Conservation (phyloP, 768 basidiomycete species). For the Naganishia vaughanmartiniae region DNA sequence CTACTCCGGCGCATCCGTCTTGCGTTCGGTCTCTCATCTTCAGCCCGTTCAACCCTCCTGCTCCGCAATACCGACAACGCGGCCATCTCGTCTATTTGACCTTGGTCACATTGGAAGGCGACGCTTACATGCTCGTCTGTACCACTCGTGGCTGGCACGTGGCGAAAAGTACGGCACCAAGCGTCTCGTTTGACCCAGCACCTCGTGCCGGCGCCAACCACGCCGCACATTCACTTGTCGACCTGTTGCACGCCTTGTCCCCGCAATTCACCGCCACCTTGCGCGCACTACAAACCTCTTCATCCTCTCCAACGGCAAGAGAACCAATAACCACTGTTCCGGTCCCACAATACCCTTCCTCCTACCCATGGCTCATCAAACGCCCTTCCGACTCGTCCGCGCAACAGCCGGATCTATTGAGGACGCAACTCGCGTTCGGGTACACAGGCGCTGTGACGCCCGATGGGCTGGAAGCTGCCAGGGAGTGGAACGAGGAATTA, state of each 20-base stretch:
- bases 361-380: constrained; percentile 53
- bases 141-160: constrained; percentile 55
- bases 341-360: constrained; percentile 53
- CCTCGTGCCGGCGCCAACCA: constrained; percentile 45
- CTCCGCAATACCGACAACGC: constrained; percentile 52
- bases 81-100: constrained; percentile 56
- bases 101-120: constrained; percentile 54
- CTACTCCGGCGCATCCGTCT: constrained; percentile 38
- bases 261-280: constrained; percentile 51
- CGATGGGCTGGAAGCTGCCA: constrained; percentile 52
- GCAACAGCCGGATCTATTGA: constrained; percentile 48
- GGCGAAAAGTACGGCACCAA: constrained; percentile 49
- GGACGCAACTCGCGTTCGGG: constrained; percentile 55
- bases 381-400: constrained; percentile 37
- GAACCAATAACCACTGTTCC: constrained; percentile 52
- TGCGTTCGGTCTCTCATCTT: constrained; percentile 51
- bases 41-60: constrained; percentile 56
- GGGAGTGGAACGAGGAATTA: constrained; percentile 58
- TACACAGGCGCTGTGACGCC: constrained; percentile 52
- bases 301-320: constrained; percentile 35
- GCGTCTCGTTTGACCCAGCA: constrained; percentile 52
- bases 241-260: constrained; percentile 53
- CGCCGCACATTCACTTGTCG: constrained; percentile 53
- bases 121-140: constrained; percentile 53
- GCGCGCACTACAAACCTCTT: constrained; percentile 29